Evolutionary conservation across 768 basidiomycete species (phyloP), one percentile per base, ranked within the genome.

Genomic region (Trametes coccinea): DNA sequence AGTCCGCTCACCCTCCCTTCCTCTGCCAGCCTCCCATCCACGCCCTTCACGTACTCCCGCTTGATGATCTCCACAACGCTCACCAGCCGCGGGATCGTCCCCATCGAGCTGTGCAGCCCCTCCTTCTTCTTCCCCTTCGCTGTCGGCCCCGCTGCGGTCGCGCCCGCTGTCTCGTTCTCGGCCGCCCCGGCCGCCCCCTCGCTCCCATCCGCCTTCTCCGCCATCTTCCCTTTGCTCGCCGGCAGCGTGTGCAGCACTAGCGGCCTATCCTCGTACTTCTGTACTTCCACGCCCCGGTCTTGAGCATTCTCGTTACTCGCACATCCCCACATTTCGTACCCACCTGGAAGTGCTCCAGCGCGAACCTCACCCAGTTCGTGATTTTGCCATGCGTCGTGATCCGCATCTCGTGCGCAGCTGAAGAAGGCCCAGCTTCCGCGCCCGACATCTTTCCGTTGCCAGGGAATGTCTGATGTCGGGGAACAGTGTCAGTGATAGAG

Each of bases 61-160:
- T 94, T 94, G 67, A 93, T 83, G 58, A 94, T 90, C 73, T 95
- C 93, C 0, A 85, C 86, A 3, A 92, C 88, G 0, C 87, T 84
- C 40, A 95, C 78, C 7, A 95, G 79, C 0, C 88, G 83, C 0
- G 90, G 85, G 4, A 84, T 79, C 7, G 76, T 70, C 0, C 74
- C 65, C 39, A 76, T 73, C 0, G 82, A 79, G 2, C 77, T 14
- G 72, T 69, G 3, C 73, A 74, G 48, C 73, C 69, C 34, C 68
- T 22, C 53, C 2, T 48, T 47, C 63, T 54, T 59, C 52, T 65
- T 64, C 45, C 30, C 58, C 30, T 46, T 33, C 53, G 33, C 47
- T 62, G 64, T 53, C 31, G 56, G 41, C 55, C 59, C 55, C 50
- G 39, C 40, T 48, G 54, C 39, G n/a, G 47, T 3, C 29, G 14